phyloP scores from a whole-genome alignment of 23 red algal genomes.

The Gracilariopsis chorda region DNA sequence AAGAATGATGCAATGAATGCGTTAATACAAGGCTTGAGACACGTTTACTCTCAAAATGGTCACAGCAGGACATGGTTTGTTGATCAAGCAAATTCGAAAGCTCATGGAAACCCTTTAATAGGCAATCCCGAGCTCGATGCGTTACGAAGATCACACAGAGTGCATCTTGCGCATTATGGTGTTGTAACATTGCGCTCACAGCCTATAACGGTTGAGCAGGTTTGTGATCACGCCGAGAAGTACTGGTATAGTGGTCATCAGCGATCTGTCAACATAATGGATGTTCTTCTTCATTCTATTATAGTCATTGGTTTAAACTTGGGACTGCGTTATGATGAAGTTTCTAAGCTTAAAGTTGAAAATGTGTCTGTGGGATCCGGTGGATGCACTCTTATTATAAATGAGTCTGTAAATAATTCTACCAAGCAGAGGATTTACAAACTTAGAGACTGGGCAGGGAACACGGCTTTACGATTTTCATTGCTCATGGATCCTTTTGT shows the following conservation, averaged over 20 bases:
- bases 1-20: not conserved
- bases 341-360: not conserved
- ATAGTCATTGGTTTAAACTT: not conserved
- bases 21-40: not conserved
- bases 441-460: not conserved
- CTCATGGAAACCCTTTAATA: not conserved
- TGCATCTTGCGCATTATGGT: not conserved
- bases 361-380: not conserved
- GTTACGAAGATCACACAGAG: not conserved
- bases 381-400: not conserved
- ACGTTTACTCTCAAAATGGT: not conserved
- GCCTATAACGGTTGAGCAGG: not conserved
- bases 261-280: not conserved
- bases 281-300: slow-evolving; percentile 13
- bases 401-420: not conserved
- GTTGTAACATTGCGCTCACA: not conserved
- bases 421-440: not conserved
- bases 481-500: slow-evolving; percentile 15
- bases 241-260: not conserved
- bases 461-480: not conserved
- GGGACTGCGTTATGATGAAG: not conserved
- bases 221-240: not conserved
- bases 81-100: not conserved
- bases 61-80: not conserved
- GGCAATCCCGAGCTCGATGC: not conserved